phyloP scores from a whole-genome alignment of 2,329 filamentous ascomycete species.

The Tympanopsis confertula region DNA sequence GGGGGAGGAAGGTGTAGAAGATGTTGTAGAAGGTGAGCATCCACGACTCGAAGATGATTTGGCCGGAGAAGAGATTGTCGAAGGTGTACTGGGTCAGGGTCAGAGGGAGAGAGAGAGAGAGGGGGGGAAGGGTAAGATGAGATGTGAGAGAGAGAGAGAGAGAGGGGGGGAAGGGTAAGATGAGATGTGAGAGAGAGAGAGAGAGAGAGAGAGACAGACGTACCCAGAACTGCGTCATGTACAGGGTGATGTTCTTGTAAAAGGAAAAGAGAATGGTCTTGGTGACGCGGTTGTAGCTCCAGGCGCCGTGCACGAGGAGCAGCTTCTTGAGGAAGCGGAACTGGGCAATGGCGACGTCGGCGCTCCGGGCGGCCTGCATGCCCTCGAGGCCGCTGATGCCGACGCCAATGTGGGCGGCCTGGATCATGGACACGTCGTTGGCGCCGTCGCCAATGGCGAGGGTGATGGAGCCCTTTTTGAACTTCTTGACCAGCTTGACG shows the following conservation, averaged over 20 bases:
- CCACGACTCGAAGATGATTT: conserved; percentile 99
- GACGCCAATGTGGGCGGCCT: conserved; percentile 93
- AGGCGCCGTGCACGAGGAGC: conserved; percentile 85
- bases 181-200: too few species aligned
- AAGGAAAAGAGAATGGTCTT: conserved; percentile 97
- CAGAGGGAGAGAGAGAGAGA: conserved; percentile 7
- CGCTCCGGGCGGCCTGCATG: conserved; percentile 87
- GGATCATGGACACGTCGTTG: conserved; percentile 99
- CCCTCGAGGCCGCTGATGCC: conserved; percentile 96
- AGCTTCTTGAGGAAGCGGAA: conserved; percentile 92
- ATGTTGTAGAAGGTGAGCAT: conserved; percentile 99
- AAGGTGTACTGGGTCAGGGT: conserved; percentile 64
- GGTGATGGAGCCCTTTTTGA: conserved; percentile 77
- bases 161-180: neutral
- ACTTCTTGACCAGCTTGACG: conserved; percentile 92
- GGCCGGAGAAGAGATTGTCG: conserved; percentile 93
- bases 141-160: neutral
- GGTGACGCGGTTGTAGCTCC: conserved; percentile 94
- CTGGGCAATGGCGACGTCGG: conserved; percentile 89
- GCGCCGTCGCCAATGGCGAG: conserved; percentile 94
- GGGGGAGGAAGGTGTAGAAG: conserved; percentile 88
- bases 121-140: neutral
- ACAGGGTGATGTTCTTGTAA: conserved; percentile 97
- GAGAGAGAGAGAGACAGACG: conserved; percentile 18
- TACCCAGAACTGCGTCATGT: conserved; percentile 99